phyloP scores from a whole-genome alignment of 2,329 filamentous ascomycete genomes.

The Pyrenophora teres region DNA sequence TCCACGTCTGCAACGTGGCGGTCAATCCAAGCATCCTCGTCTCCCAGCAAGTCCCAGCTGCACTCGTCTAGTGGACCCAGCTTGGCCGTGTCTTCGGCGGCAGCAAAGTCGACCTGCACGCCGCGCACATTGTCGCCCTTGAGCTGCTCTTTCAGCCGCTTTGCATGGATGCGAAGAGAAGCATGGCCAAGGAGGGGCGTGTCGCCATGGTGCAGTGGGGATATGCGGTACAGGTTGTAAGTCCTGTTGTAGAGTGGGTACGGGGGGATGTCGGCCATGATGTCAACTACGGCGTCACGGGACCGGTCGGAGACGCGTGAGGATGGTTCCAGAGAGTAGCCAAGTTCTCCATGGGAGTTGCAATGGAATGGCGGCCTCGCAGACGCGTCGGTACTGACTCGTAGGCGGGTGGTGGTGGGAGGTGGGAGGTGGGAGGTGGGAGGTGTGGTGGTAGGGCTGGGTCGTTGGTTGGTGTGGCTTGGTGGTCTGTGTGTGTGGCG shows the following conservation, averaged over 20 bases:
- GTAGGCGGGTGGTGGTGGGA: neutral
- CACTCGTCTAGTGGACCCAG: conserved; percentile 56
- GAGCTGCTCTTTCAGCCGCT: conserved; percentile 55
- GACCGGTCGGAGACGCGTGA: neutral
- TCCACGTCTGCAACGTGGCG: conserved; percentile 42
- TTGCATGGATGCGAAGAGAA: conserved; percentile 53
- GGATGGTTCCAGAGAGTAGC: neutral
- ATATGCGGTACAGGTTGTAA: conserved; percentile 59
- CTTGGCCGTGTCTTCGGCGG: conserved; percentile 48
- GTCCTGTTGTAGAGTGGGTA: conserved; percentile 59
- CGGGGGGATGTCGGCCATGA: conserved; percentile 43
- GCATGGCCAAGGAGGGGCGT: conserved; percentile 42
- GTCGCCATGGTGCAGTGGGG: conserved; percentile 57
- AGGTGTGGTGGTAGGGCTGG: no score
- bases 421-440: no score
- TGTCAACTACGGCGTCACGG: neutral
- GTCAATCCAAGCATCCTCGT: conserved; percentile 49
- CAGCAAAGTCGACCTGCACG: conserved; percentile 49
- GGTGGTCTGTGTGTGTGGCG: neutral
- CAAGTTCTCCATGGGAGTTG: neutral
- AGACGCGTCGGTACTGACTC: conserved; percentile 9
- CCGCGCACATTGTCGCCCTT: conserved; percentile 56
- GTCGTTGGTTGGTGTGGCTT: neutral
- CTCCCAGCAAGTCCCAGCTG: conserved; percentile 51
- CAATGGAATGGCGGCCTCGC: neutral